A percentile compares a stretch with the other conserved stretches of the same genome.
Evolutionary conservation across 768 basidiomycete genomes (phyloP).

Genomic region (Xerocomus brunneocitrinus): DNA sequence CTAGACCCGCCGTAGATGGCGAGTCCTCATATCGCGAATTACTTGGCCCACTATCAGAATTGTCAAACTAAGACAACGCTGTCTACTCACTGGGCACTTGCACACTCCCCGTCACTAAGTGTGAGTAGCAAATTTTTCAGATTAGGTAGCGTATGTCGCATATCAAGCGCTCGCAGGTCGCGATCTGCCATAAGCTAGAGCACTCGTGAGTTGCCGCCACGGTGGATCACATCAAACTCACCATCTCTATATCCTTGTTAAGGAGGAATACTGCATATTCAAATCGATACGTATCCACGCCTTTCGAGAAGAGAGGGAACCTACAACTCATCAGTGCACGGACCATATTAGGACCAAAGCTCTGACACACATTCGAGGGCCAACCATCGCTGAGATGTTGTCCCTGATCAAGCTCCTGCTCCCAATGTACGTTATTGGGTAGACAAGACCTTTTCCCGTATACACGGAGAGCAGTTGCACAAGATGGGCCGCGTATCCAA

Average conservation of each 20-base stretch:
- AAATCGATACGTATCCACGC: constrained; percentile 94
- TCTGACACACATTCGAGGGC: constrained; percentile 78
- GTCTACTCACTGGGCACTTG: constrained; percentile 41
- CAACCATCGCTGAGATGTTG: constrained; percentile 91
- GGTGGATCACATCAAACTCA: constrained; percentile 26
- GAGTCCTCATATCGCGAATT: constrained; percentile 18
- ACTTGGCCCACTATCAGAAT: constrained; percentile 16
- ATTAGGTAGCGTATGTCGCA: constrained; percentile 95
- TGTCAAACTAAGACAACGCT: not conserved
- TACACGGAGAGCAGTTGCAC: constrained; percentile 80
- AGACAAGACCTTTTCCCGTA: constrained; percentile 68
- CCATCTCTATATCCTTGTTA: constrained; percentile 97
- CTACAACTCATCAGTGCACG: constrained; percentile 37
- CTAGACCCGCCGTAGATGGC: constrained; percentile 19
- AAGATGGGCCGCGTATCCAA: constrained; percentile 88
- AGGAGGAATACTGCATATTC: constrained; percentile 96
- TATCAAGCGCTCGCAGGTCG: constrained; percentile 84
- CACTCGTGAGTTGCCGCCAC: constrained; percentile 1
- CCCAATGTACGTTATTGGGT: constrained; percentile 87
- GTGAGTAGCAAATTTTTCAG: constrained; percentile 90
- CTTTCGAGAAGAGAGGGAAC: constrained; percentile 92
- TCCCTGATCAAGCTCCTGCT: constrained; percentile 90
- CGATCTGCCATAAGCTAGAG: constrained; percentile 84
- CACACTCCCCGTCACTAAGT: constrained; percentile 65
- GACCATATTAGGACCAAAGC: constrained; percentile 1